Evolutionary conservation across 192 early-diverging fungal species (phyloP), one percentile per base, ranked within the genome.

Genomic region (Rhizoclosmatium globosum): DNA sequence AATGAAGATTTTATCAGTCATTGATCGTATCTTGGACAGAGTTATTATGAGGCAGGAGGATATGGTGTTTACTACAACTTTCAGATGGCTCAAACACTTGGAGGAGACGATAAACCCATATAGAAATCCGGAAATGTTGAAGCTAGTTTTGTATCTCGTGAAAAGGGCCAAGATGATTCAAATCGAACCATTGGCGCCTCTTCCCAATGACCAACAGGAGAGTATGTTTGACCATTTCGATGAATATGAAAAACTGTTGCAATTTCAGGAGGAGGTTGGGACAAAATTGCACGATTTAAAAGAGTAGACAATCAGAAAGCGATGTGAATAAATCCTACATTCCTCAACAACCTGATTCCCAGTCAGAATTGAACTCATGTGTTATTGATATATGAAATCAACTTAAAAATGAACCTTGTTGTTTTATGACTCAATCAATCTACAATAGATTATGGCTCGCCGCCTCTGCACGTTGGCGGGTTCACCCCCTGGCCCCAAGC

Each of bases 51-150:
- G 67, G 43, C 69, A 85, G 44, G 69, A 74, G 21, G 81, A 85
- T 57, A 41, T 78, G 7, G 60, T 61, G 6, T 85, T 85, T 57
- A 50, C 23, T 3, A 76, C 71, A 4, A 44, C 53, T 3, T 77
- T 69, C 74, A 68, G 77, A 67, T 85, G 84, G 84, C 76, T 85
- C 1, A 77, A 77, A 69, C 58, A 58, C 47, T 53, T 82, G 64
- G 84, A 85, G 59, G 79, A 81, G 41, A 81, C 80, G n/a, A 59
- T 81, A 7, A 71, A 74, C 61, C 66, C 72, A 6, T 64, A 74
- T 39, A 4, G 68, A 31, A 71, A 69, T 31, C 57, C 77, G 9
- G 77, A 78, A 78, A 41, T 69, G 21, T 57, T 78, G 39, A 78
- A 78, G 47, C 67, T 78, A 15, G 67, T 78, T 44, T n/a, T 78